Evolutionary conservation across 345 rosid species (phyloP).

Genomic region (Trapa bicornis): DNA sequence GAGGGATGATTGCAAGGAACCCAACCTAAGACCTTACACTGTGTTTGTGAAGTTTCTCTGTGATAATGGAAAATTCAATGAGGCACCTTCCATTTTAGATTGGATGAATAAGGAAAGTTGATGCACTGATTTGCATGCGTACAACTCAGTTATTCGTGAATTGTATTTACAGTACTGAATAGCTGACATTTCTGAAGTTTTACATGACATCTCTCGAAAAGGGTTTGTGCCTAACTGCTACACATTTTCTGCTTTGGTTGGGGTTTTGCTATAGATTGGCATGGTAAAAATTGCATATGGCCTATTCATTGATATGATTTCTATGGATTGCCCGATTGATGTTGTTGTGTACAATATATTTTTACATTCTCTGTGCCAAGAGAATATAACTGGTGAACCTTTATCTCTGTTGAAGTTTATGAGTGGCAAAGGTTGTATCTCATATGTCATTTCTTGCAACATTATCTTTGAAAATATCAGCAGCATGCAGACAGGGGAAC

Average conservation of each 20-base stretch:
- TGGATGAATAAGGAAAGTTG: slow-evolving; percentile 24
- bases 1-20: slow-evolving; percentile 15
- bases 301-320: slow-evolving; percentile 15
- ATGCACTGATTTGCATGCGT: slow-evolving; percentile 19
- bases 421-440: slow-evolving; percentile 18
- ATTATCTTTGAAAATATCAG: slow-evolving; percentile 22
- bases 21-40: slow-evolving; percentile 27
- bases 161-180: slow-evolving; percentile 16
- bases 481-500: slow-evolving; percentile 21
- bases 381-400: slow-evolving; percentile 19
- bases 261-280: slow-evolving; percentile 20
- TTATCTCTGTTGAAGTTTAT: slow-evolving; percentile 16
- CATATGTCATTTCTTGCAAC: slow-evolving; percentile 23
- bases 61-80: slow-evolving; percentile 16
- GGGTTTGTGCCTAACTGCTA: slow-evolving; percentile 19
- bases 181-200: slow-evolving; percentile 10
- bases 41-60: slow-evolving; percentile 24
- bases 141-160: slow-evolving; percentile 26
- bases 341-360: slow-evolving; percentile 21
- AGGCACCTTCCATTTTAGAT: slow-evolving; percentile 15
- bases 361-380: slow-evolving; percentile 21
- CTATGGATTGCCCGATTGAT: slow-evolving; percentile 17
- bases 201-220: slow-evolving; percentile 12
- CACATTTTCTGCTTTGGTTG: slow-evolving; percentile 23
- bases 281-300: slow-evolving; percentile 12